phyloP scores from a whole-genome alignment of 1,284 basidiomycete species.

The Earliella scabrosa region DNA sequence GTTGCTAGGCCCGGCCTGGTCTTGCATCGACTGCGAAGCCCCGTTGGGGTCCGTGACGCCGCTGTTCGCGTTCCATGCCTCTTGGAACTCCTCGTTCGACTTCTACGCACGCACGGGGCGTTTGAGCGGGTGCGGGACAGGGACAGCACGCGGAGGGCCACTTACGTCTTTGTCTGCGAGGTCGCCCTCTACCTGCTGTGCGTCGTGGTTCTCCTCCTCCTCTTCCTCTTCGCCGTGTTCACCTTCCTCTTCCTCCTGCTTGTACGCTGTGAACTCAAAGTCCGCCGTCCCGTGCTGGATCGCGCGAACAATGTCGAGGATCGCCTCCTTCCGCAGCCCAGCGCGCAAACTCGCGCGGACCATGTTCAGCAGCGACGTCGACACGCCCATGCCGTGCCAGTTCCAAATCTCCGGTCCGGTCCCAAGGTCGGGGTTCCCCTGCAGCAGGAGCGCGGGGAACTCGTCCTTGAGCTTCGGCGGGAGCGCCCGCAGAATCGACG shows the following conservation, averaged over 20 bases:
- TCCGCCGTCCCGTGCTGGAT: conserved; percentile 59
- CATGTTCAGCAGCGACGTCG: conserved; percentile 69
- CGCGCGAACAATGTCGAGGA: conserved; percentile 56
- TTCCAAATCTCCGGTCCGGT: conserved; percentile 65
- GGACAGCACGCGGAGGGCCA: neutral
- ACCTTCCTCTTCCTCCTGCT: conserved; percentile 36
- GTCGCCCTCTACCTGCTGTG: conserved; percentile 32
- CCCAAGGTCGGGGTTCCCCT: conserved; percentile 54
- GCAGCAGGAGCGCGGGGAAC: conserved; percentile 65
- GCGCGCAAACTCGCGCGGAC: conserved; percentile 57
- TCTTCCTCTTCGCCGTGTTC: conserved; percentile 41
- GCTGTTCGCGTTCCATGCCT: conserved; percentile 60
- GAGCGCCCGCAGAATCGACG: conserved; percentile 66
- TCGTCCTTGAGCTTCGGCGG: conserved; percentile 69
- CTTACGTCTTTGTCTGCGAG: conserved; percentile 33
- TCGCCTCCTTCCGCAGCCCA: conserved; percentile 61
- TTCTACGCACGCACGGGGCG: conserved; percentile 30
- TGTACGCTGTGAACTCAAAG: conserved; percentile 27
- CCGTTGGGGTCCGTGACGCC: conserved; percentile 37
- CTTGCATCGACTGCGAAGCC: conserved; percentile 20
- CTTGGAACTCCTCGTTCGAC: conserved; percentile 52
- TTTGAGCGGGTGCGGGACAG: neutral
- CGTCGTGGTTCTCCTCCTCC: conserved; percentile 30
- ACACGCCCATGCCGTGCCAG: conserved; percentile 73
- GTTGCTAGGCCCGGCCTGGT: conserved; percentile 28